Evolutionary conservation across 345 rosid genomes (phyloP).

Genomic region (Aegle marmelos): DNA sequence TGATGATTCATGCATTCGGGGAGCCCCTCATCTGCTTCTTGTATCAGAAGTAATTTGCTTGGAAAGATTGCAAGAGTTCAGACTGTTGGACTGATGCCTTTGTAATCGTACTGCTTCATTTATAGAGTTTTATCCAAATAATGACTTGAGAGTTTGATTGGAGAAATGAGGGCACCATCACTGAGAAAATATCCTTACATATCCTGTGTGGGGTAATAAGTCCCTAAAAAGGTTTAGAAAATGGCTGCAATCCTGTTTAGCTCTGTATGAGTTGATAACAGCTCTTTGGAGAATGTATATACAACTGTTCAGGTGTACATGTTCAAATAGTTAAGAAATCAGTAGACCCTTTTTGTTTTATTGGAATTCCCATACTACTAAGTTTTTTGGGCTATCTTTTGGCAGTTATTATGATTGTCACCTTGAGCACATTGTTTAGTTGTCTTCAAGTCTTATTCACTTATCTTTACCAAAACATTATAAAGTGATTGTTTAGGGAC

Average conservation of each 20-base stretch:
- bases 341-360: neutral
- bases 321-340: neutral
- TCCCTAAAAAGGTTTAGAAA: neutral
- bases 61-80: neutral
- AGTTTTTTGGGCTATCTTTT: neutral
- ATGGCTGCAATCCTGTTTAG: neutral
- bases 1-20: neutral
- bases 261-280: neutral
- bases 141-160: neutral
- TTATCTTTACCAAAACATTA: neutral
- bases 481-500: neutral
- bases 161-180: neutral
- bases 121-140: neutral
- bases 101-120: neutral
- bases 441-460: neutral
- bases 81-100: neutral
- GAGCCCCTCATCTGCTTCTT: neutral
- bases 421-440: neutral
- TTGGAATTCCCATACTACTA: neutral
- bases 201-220: neutral
- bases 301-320: neutral
- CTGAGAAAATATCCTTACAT: neutral
- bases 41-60: no score
- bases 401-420: neutral
- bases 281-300: neutral